Evolutionary conservation across 768 basidiomycete genomes (phyloP), one percentile per base, ranked within the genome.

Genomic region (Hypholoma fasciculare): DNA sequence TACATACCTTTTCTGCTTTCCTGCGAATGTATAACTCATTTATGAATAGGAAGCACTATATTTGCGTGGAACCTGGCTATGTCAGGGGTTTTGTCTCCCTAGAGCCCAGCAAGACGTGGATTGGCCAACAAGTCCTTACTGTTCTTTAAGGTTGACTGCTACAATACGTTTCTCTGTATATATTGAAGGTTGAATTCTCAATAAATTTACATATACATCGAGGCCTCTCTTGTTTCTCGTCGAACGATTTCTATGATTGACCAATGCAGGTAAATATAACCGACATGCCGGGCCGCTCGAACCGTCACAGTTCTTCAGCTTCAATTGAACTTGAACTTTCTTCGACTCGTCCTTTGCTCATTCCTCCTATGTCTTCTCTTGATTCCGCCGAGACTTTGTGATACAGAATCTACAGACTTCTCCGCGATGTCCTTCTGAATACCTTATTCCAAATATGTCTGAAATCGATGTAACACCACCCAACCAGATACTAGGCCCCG

Each of bases 21-120:
- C 30, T 2, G 12, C 52, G 34, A n/a, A 47, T 50, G 50, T 37
- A 43, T 47, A 19, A 16, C 54, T 59, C 16, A 48, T 47, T 44
- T 50, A 17, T 37, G n/a, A 27, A n/a, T 57, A 90, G 93, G 94
- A 87, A 92, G 59, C 81, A 72, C 38, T 98, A 86, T 68, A 82
- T 97, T 42, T 98, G 96, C 64, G 86, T 97, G 55, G 96, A 98
- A 73, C 96, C 96, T 13, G 95, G 95, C 17, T 80, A 81, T 70
- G 94, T 93, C 3, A 75, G 83, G 44, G 89, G 90, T 11, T 95
- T 86, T 70, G 85, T 82, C 26, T 73, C 71, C 50, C 71, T 94
- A 7, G 78, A 75, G 40, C 76, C 87, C 7, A 89, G 89, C 27
- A 74, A 84, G 66, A 84, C 80, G 23, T 96, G 94, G 92, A 71